Evolutionary conservation across 192 early-diverging fungal genomes (phyloP).

Genomic region (Podila horticola): DNA sequence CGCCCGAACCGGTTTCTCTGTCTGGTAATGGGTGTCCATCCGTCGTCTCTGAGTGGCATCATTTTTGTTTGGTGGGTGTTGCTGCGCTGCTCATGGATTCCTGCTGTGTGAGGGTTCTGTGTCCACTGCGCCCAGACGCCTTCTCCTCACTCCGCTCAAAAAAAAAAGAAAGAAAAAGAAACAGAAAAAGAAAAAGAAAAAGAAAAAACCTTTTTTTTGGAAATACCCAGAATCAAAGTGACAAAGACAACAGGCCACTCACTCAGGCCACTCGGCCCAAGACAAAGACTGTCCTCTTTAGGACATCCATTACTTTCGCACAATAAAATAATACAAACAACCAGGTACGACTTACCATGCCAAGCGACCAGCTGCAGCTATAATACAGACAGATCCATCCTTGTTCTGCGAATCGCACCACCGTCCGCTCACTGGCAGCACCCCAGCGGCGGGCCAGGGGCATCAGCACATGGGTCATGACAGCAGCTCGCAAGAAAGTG

Average conservation of each 20-base stretch:
- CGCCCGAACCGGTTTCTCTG: background rate
- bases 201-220: background rate
- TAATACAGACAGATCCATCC: slow-evolving; percentile 79
- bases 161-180: background rate
- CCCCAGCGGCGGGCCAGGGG: slow-evolving; percentile 54
- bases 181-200: background rate
- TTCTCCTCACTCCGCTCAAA: no score
- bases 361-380: slow-evolving; percentile 67
- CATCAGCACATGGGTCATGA: slow-evolving; percentile 63
- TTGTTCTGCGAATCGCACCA: slow-evolving; percentile 75
- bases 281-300: no score
- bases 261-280: no score
- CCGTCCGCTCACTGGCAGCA: slow-evolving; percentile 31
- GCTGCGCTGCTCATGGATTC: slow-evolving; percentile 1
- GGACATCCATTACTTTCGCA: no score
- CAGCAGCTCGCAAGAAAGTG: slow-evolving; percentile 67
- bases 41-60: no score
- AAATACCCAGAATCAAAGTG: background rate
- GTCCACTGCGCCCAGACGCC: no score
- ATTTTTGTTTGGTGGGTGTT: no score
- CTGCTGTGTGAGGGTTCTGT: no score
- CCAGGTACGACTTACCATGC: no score
- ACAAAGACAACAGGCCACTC: no score
- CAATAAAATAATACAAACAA: no score
- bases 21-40: no score